Evolutionary conservation across 83 land plant genomes (phyloP), one percentile per base, ranked within the genome.

Genomic region (Picea engelmannii): DNA sequence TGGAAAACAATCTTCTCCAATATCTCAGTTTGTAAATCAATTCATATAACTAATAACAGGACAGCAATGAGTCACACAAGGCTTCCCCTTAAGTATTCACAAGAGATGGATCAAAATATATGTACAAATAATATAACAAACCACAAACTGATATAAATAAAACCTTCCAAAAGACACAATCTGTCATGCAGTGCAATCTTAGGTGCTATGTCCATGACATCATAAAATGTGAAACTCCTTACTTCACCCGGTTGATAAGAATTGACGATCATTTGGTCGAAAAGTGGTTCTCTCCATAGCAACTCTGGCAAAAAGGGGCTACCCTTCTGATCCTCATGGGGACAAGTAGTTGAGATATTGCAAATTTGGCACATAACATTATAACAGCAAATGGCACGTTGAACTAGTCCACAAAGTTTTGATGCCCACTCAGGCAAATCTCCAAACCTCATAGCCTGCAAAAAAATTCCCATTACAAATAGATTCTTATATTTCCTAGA

Each of bases 201-300:
- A 71, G 20, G 55, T 47, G 44, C 55, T 44, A n/a, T 42, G 10
- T 21, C 23, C 49, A 55, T 60, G 35, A 24, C 13, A 59, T 18
- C 6, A 31, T 25, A 11, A 73, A 71, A 75, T 65, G 77, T 69
- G 55, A 67, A 84, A 20, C 55, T 35, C 11, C 90, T 69, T 84
- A 95, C 99, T 96, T 96, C 99, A 86, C 95, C 95, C 85, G 99
- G 99, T 44, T 95, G 86, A 83, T 96, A 96, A 17, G 85, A 81
- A 82, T 96, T 94, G 17, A 81, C 92, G 73, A 96, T 96, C 83
- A 96, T 89, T 82, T 96, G 99, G 82, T 96, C 94, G 88, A 95
- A 96, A 17, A 96, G 79, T 4, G 99, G 99, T 66, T 91, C 91
- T 75, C 99, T 93, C 85, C 86, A 82, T 59, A 96, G 87, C 42